phyloP scores from a whole-genome alignment of 345 rosid genomes.

The Capsella bursapastoris region DNA sequence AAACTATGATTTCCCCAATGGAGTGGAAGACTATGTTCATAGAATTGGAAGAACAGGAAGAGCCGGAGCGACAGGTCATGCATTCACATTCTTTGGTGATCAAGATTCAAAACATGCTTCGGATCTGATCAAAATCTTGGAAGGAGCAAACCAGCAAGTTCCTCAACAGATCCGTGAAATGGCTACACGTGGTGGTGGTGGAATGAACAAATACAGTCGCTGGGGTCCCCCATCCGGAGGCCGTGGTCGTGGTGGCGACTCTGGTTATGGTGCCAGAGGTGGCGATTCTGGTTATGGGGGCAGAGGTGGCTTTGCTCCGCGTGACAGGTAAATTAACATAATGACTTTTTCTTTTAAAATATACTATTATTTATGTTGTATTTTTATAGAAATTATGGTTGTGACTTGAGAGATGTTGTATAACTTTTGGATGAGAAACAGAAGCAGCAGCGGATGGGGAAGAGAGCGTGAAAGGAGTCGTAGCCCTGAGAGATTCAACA shows the following conservation, averaged over 20 bases:
- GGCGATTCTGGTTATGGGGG: slow-evolving; percentile 45
- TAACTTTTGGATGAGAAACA: slow-evolving; percentile 29
- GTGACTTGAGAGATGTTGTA: not conserved
- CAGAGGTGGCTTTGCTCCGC: slow-evolving; percentile 57
- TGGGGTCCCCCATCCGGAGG: slow-evolving; percentile 75
- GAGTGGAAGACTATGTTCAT: slow-evolving; percentile 98
- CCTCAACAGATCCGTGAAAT: slow-evolving; percentile 84
- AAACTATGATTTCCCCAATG: slow-evolving; percentile 96
- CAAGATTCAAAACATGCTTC: slow-evolving; percentile 91
- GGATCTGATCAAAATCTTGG: slow-evolving; percentile 85
- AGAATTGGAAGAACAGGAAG: slow-evolving; percentile 98
- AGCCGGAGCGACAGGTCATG: slow-evolving; percentile 96
- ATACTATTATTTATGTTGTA: not conserved
- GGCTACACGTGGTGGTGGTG: slow-evolving; percentile 84
- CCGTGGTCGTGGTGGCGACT: slow-evolving; percentile 62
- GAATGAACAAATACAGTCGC: slow-evolving; percentile 69
- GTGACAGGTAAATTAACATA: slow-evolving; percentile 60
- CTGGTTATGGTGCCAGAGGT: slow-evolving; percentile 55
- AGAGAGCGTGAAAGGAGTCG: slow-evolving; percentile 55
- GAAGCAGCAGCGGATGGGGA: slow-evolving; percentile 56
- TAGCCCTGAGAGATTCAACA: slow-evolving; percentile 63
- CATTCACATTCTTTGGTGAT: slow-evolving; percentile 84
- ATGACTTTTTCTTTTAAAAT: not conserved
- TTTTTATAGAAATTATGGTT: not conserved
- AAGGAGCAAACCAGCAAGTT: slow-evolving; percentile 90